phyloP scores from a whole-genome alignment of 2,329 filamentous ascomycete species.

The Sporothrix pseudoabietina region DNA sequence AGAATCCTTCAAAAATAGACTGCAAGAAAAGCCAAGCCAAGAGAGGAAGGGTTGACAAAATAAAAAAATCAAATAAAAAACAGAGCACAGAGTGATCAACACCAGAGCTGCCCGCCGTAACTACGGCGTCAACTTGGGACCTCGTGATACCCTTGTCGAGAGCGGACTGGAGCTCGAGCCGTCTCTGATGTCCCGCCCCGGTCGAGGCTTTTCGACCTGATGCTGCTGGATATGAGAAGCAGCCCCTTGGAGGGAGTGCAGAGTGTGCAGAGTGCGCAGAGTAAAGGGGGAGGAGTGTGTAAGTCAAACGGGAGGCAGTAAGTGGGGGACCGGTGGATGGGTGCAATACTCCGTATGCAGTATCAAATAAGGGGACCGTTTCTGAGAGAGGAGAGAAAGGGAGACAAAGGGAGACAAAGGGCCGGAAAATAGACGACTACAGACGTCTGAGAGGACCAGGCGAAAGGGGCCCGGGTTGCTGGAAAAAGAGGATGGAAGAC shows the following conservation, averaged over 20 bases:
- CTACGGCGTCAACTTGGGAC: not conserved
- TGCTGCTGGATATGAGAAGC: not conserved
- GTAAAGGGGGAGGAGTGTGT: slow-evolving; percentile 14
- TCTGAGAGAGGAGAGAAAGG: not conserved
- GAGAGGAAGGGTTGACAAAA: not conserved
- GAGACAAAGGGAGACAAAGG: not conserved
- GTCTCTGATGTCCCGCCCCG: slow-evolving; percentile 21
- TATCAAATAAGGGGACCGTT: not conserved
- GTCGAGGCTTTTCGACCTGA: slow-evolving; percentile 7
- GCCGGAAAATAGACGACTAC: not conserved
- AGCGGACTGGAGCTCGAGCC: slow-evolving; percentile 22
- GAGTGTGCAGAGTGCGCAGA: not conserved
- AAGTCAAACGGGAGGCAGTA: not conserved
- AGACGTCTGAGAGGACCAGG: not conserved
- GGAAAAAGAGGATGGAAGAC: not conserved
- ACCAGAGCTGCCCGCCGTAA: slow-evolving; percentile 5
- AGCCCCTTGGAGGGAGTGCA: not conserved
- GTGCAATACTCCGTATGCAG: not conserved
- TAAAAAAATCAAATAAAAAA: not conserved
- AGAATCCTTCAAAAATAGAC: not conserved
- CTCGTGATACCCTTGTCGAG: slow-evolving; percentile 27
- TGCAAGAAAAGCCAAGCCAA: not conserved
- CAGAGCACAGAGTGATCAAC: no score
- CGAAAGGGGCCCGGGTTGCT: not conserved
- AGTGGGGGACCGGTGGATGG: not conserved